These are phyloP conservation scores for Taphrina deformans DNA, from an alignment of 1,139 yeast species.

Conservation along the genomic window DNA sequence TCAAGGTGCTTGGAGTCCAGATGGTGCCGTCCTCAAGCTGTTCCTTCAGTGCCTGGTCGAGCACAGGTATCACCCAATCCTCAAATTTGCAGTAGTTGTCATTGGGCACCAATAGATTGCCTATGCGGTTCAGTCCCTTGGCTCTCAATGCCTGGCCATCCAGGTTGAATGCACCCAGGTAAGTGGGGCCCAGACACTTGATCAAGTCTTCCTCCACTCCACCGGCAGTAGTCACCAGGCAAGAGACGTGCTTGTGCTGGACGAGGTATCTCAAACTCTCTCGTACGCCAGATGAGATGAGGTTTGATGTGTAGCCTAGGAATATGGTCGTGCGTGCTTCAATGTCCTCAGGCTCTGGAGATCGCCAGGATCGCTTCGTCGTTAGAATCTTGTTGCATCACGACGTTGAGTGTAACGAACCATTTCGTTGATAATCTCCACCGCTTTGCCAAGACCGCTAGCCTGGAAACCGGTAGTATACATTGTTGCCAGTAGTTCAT, in stretches of 20 bases:
- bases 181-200: conserved; percentile 94
- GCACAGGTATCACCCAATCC: conserved; percentile 95
- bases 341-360: conserved; percentile 49
- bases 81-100: conserved; percentile 96
- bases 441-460: conserved; percentile 76
- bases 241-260: conserved; percentile 91
- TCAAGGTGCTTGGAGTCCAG: conserved; percentile 93
- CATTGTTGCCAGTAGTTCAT: conserved; percentile 77
- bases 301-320: conserved; percentile 94
- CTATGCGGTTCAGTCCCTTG: conserved; percentile 96
- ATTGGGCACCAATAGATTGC: conserved; percentile 92
- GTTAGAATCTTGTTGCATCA: background rate
- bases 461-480: conserved; percentile 98
- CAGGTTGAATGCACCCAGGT: conserved; percentile 82
- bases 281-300: conserved; percentile 90
- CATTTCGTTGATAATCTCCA: conserved; percentile 90
- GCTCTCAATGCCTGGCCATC: conserved; percentile 82
- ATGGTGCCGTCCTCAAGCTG: conserved; percentile 70
- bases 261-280: conserved; percentile 86
- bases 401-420: background rate
- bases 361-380: conserved; percentile 51
- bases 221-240: conserved; percentile 93
- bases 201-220: conserved; percentile 97
- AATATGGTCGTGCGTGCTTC: conserved; percentile 81
- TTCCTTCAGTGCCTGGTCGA: conserved; percentile 83